A percentile compares a stretch with the other conserved stretches of the same genome.
Evolutionary conservation across 1,139 yeast genomes (phyloP).

Genomic region (Pneumocystis wakefieldiae): DNA sequence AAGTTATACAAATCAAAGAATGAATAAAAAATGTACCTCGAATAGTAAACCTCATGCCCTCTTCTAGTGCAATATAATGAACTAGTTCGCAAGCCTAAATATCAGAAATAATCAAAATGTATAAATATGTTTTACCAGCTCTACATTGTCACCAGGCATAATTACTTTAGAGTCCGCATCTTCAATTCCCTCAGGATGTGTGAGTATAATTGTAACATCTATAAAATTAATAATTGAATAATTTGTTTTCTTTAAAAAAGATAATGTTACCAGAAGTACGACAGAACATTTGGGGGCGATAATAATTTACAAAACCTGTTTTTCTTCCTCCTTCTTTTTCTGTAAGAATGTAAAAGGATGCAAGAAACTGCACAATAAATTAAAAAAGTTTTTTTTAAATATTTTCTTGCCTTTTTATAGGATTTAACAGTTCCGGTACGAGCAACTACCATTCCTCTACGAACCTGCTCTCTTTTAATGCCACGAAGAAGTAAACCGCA

Average conservation of each 20-base stretch:
- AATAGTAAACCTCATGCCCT: slow-evolving; percentile 94
- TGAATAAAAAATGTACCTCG: slow-evolving; percentile 30
- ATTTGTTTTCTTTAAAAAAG: neutral
- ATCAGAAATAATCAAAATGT: neutral
- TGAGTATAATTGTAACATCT: slow-evolving; percentile 80
- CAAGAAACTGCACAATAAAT: slow-evolving; percentile 40
- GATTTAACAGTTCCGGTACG: slow-evolving; percentile 87
- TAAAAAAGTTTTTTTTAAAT: neutral
- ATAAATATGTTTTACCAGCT: slow-evolving; percentile 40
- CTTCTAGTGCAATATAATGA: slow-evolving; percentile 87
- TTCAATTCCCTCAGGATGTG: slow-evolving; percentile 63
- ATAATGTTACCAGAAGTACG: slow-evolving; percentile 47
- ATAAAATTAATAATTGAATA: neutral
- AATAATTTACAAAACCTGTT: slow-evolving; percentile 91
- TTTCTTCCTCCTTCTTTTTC: slow-evolving; percentile 99
- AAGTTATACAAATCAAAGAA: neutral
- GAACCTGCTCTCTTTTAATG: slow-evolving; percentile 90
- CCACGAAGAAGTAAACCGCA: slow-evolving; percentile 97
- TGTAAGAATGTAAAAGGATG: slow-evolving; percentile 80
- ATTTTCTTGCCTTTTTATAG: slow-evolving; percentile 44
- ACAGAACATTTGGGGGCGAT: slow-evolving; percentile 94
- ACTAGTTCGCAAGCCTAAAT: slow-evolving; percentile 51
- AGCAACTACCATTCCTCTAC: slow-evolving; percentile 95
- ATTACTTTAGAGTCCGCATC: slow-evolving; percentile 62
- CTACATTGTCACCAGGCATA: slow-evolving; percentile 97